Base-by-base conservation (phyloP, 352 stramenopile species). In the Lagenidium giganteum region DNA sequence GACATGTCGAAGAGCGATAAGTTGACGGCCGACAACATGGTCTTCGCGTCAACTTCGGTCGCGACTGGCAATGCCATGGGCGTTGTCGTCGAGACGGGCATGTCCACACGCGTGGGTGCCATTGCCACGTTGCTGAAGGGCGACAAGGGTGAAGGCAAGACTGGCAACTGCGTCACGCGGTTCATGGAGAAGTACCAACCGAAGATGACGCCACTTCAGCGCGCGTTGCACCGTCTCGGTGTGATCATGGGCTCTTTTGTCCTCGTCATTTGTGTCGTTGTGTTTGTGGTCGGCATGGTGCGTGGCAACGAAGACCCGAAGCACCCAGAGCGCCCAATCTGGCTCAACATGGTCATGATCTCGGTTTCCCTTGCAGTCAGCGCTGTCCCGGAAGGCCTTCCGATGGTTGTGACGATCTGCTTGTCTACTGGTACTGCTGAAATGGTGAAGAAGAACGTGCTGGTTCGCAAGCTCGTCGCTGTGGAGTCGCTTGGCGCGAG, bases 341-440 rank as follows among this genome's bases (percentile, higher is more conserved):
- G 70, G 64, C 57, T 98, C 9, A 89, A 96, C 52, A 97, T 97
- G 50, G 84, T 98, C 22, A 97, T 95, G 57, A 90, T 98, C 20
- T 87, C 91, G 4, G 88, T 98, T 6, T 97, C 87, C 47, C 73
- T 92, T 5, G 48, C 67, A 59, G 63, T 91, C 25, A 74, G 70
- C 67, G 61, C 94, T 57, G 64, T 88, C 4, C 73, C 75, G 0
- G 74, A 91, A 45, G 81, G 75, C n/a, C 53, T 88, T 7, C 75
- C 75, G 1, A 84, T 87, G 63, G 76, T 86, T 3, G 74, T 89
- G 20, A 90, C 76, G 1, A 84, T 88, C 47, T 89, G 72, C 32
- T 53, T 87, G 21, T 86, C 73, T 6, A 80, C 75, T 0, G 74
- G 74, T 8, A 87, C 74, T 4, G 69, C 75, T 22, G 67, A 81